Evolutionary conservation across 1,284 basidiomycete genomes (phyloP), one percentile per base, ranked within the genome.

Genomic region (Porodaedalea pini): DNA sequence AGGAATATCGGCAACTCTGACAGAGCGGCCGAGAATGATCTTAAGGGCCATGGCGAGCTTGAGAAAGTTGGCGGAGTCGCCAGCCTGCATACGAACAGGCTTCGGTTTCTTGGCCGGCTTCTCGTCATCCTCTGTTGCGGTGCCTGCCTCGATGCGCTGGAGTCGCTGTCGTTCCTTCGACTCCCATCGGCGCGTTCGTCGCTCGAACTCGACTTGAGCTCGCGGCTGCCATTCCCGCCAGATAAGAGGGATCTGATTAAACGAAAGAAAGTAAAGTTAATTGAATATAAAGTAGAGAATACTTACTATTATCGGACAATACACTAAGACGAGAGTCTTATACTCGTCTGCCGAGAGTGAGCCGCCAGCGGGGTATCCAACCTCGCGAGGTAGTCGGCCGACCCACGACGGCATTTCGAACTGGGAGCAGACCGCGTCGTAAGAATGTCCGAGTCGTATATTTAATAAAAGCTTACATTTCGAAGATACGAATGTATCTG

Each of bases 41-140:
- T 62, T 62, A 11, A 65, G 31, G 10, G 64, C 39, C 2, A 61
- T 53, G 2, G 61, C 43, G 4, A 63, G 55, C 32, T 55, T 58
- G 6, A 59, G 49, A 44, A 57, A 56, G 32, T 60, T 59, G 10
- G 40, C 25, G 3, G 49, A 41, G 21, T 63, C 60, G 7, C 49
- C 54, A 15, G 43, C 17, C 7, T 51, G 37, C 36, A 61, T 57
- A 6, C 55, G 17, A 32, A 29, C n/a, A 17, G 29, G n/a, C n/a
- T n/a, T 6, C 13, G 11, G 44, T 47, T 17, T 47, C 21, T 47
- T 31, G 5, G 23, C 13, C 23, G 29, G 23, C 23, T 47, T 7
- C 44, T 13, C 15, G 17, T 21, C 36, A 23, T 40, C 51, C 36
- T n/a, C 13, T 19, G 34, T 47, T 13, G 3, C 23, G 5, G 6